These are phyloP conservation scores for Spizellomyces punctatus DNA, from an alignment of 192 early-diverging fungal genomes.

Conservation along the genomic window DNA sequence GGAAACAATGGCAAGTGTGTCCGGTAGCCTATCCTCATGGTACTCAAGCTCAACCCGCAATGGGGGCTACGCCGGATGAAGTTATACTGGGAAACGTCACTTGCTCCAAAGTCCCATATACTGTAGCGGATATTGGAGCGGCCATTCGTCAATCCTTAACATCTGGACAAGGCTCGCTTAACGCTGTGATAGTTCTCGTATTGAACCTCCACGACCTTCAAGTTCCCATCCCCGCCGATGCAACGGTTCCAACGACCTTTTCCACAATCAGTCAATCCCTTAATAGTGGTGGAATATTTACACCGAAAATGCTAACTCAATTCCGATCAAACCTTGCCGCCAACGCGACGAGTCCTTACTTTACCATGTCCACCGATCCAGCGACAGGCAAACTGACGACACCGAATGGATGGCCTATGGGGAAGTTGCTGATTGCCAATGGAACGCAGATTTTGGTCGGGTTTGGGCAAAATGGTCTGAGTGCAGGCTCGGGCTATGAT, in stretches of 20 bases:
- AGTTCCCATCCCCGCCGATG: background rate
- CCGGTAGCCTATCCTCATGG: conserved; percentile 9
- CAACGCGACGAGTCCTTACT: conserved; percentile 11
- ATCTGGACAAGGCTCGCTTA: background rate
- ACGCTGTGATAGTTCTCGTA: conserved; percentile 4
- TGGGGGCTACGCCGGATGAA: background rate
- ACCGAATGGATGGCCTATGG: conserved; percentile 18
- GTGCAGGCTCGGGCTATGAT: conserved; percentile 12
- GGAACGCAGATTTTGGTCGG: conserved; percentile 23
- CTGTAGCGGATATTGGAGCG: background rate
- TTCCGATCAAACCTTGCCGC: background rate
- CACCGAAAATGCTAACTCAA: conserved; percentile 15
- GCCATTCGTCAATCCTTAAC: background rate
- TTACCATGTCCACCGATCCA: background rate
- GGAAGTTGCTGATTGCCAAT: conserved; percentile 1
- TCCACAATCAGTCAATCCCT: background rate
- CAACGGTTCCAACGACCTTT: background rate
- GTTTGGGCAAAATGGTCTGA: conserved; percentile 16
- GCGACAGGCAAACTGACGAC: conserved; percentile 5
- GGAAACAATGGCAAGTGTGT: conserved; percentile 22
- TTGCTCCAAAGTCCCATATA: background rate
- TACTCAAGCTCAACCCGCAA: background rate
- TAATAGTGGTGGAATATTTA: conserved; percentile 1
- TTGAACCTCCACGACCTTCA: conserved; percentile 21
- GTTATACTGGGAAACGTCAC: background rate